Conservation (phyloP, 2,329 filamentous ascomycete genomes). For the Pestalotiopsis sp. region DNA sequence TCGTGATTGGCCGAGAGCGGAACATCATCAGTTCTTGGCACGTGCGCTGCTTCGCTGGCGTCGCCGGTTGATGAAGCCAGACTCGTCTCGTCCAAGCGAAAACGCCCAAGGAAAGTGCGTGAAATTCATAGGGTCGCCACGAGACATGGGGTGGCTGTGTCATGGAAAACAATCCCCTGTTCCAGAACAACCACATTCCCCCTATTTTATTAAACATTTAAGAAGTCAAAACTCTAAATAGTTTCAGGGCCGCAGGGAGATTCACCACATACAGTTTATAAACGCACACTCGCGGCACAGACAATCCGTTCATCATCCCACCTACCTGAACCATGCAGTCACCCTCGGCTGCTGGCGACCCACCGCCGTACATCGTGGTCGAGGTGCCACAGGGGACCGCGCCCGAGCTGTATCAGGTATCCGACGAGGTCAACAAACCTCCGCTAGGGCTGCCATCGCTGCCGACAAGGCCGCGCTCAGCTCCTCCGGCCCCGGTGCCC, state of each 20-base stretch:
- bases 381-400: slow-evolving; percentile 1
- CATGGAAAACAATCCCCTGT: background rate
- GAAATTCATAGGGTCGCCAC: background rate
- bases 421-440: slow-evolving; percentile 3
- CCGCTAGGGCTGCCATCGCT: background rate
- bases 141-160: background rate
- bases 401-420: background rate
- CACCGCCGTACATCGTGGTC: slow-evolving; percentile 9
- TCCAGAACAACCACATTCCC: background rate
- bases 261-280: background rate
- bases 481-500: slow-evolving; percentile 1
- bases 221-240: background rate
- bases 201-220: background rate
- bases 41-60: background rate
- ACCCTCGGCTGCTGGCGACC: background rate
- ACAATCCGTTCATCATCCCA: background rate
- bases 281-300: background rate
- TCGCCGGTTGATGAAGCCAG: background rate
- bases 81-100: background rate
- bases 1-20: background rate
- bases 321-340: background rate
- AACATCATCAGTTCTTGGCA: background rate
- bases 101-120: background rate
- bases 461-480: slow-evolving; percentile 3
- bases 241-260: background rate